Evolutionary conservation across 1,284 basidiomycete genomes (phyloP).

Genomic region (Sporisorium reilianum): DNA sequence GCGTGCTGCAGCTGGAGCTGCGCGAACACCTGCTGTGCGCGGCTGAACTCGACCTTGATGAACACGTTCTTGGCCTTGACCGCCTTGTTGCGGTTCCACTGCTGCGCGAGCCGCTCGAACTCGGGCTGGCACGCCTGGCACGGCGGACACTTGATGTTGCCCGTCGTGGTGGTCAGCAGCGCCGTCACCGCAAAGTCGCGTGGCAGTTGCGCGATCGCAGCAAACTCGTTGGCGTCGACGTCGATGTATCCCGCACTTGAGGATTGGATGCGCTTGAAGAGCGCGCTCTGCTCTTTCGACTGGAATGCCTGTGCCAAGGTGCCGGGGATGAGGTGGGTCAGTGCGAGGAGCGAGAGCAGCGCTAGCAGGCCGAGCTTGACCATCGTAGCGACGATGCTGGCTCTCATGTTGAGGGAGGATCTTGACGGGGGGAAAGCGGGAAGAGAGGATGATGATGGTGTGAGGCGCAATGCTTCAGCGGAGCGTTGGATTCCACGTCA

Average conservation of each 20-base stretch:
- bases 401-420: constrained; percentile 14
- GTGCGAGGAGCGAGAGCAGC: constrained; percentile 24
- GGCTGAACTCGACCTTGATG: constrained; percentile 54
- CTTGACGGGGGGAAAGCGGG: background rate
- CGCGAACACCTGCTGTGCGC: constrained; percentile 48
- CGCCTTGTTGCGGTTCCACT: constrained; percentile 43
- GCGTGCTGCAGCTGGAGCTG: constrained; percentile 59
- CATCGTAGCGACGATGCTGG: constrained; percentile 2
- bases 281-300: constrained; percentile 18
- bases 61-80: constrained; percentile 53
- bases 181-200: constrained; percentile 53
- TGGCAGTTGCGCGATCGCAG: constrained; percentile 16
- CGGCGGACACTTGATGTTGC: constrained; percentile 54
- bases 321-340: constrained; percentile 7
- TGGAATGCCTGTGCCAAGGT: constrained; percentile 16
- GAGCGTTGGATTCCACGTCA: constrained; percentile 23
- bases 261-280: constrained; percentile 35
- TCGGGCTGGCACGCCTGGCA: constrained; percentile 58
- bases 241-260: constrained; percentile 35
- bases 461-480: background rate
- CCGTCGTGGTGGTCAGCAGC: constrained; percentile 53
- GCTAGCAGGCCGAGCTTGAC: constrained; percentile 19
- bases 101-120: constrained; percentile 52
- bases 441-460: background rate
- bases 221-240: constrained; percentile 34